Base-by-base conservation (phyloP, 108 stramenopile species). In the Ochromonas danica region DNA sequence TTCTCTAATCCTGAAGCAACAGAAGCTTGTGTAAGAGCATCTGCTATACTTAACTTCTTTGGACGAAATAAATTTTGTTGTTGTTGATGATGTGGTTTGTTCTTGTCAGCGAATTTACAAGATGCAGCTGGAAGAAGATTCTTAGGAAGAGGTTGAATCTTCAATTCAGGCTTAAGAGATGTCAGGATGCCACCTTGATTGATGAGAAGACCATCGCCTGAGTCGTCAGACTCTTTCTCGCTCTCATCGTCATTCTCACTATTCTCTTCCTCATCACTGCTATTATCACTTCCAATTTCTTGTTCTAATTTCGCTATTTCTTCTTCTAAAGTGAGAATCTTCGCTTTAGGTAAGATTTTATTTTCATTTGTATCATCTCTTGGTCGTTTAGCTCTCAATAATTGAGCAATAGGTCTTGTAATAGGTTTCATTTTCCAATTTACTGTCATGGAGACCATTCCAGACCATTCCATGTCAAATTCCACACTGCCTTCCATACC, bases 1-100 rank as follows among this genome's bases (percentile, higher is more conserved):
- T 83, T 78, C 61, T 84, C 79, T 33, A 93, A 84, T 22, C 94
- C 93, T 43, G 80, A 82, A 28, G 17, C 6, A n/a, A 28, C 10
- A n/a, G 30, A 2, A 17, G 62, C 27, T n/a, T 39, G 14, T 35
- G 3, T 67, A 6, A 35, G 6, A 22, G 10, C 51, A 57, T 57
- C 22, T 17, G 51, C 17, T 57, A 17, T 10, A 28, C 35, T 28
- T 6, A 25, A 67, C 10, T 36, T 28, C 10, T 67, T 36, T 14
- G 27, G 33, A 35, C 17, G 3, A 67, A 67, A 57, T 57, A 22
- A 57, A 22, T 17, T 57, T 57, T 57, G 10, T 57, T 22, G 51
- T 57, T 22, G 51, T 57, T 57, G 10, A 57, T 57, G 10, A 22
- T 22, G 10, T 10, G 51, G 10, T 17, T 57, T 57, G 51, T 22